A percentile compares a stretch with the other conserved stretches of the same genome.
Evolutionary conservation across 495 filamentous ascomycete species (phyloP).

Genomic region (Daldinia decipiens): DNA sequence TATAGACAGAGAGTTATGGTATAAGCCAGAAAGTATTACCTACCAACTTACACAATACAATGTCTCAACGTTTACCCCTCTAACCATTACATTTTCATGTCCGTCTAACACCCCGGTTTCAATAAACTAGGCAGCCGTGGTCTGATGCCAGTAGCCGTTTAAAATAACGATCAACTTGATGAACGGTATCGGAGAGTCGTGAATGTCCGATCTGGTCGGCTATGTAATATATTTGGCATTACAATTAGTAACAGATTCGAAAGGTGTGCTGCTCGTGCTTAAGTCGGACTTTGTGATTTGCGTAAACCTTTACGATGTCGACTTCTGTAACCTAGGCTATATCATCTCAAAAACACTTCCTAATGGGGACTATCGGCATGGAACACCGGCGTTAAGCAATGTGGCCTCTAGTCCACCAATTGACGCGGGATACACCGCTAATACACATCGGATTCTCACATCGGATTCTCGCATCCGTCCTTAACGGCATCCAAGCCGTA

Average conservation of each 20-base stretch:
- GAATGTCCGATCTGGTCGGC: not conserved
- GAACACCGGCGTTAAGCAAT: slow-evolving; percentile 4
- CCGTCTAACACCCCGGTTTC: not conserved
- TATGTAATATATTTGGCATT: not conserved
- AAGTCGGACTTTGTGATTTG: not conserved
- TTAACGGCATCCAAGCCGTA: slow-evolving; percentile 10
- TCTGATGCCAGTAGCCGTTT: not conserved
- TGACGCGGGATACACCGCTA: slow-evolving; percentile 3
- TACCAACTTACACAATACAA: not conserved
- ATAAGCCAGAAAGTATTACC: not conserved
- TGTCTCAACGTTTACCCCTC: not conserved
- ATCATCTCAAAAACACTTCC: not conserved
- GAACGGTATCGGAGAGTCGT: not conserved
- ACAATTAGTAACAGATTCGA: not conserved
- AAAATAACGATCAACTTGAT: not conserved
- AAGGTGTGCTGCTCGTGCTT: not conserved
- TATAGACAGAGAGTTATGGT: not conserved
- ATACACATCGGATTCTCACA: not conserved
- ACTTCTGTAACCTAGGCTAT: not conserved
- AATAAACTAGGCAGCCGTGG: slow-evolving; percentile 1
- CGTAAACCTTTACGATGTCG: not conserved
- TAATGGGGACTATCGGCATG: not conserved
- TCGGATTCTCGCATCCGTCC: slow-evolving; percentile 11
- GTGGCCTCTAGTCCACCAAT: not conserved
- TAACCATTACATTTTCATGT: not conserved